phyloP scores from a whole-genome alignment of 2,329 filamentous ascomycete species.

The Colletotrichum paranaense region DNA sequence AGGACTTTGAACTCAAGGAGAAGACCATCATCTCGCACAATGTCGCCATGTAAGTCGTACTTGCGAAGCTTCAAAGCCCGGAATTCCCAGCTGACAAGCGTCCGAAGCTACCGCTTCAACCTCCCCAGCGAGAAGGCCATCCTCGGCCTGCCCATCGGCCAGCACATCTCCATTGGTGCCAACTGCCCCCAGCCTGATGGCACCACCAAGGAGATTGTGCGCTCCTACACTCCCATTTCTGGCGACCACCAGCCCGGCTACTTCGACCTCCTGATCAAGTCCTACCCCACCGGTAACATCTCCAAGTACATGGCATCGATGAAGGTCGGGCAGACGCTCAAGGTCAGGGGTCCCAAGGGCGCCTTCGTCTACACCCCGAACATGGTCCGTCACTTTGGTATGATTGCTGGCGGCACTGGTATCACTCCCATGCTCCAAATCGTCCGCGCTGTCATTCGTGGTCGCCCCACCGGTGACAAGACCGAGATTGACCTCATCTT shows the following conservation, averaged over 20 bases:
- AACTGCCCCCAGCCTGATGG: conserved; percentile 75
- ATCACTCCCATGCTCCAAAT: conserved; percentile 99
- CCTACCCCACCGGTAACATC: conserved; percentile 97
- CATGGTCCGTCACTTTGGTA: conserved; percentile 95
- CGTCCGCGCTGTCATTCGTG: conserved; percentile 88
- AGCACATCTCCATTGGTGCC: conserved; percentile 97
- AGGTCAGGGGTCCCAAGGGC: conserved; percentile 93
- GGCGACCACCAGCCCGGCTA: conserved; percentile 89
- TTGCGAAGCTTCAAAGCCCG: not conserved
- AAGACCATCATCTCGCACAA: conserved; percentile 98
- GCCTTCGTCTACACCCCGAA: conserved; percentile 98
- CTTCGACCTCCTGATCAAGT: conserved; percentile 98
- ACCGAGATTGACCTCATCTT: conserved; percentile 96
- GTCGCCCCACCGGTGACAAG: conserved; percentile 80
- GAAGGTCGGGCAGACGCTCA: conserved; percentile 86
- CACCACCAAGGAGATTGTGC: conserved; percentile 83
- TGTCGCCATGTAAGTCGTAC: conserved; percentile 82
- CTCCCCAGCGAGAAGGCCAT: conserved; percentile 83
- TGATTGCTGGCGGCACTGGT: conserved; percentile 97
- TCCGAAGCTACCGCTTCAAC: conserved; percentile 84
- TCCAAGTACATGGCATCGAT: conserved; percentile 90
- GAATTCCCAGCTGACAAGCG: conserved; percentile 23
- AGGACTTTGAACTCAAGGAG: conserved; percentile 92
- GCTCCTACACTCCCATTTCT: conserved; percentile 92
- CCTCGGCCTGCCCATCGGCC: conserved; percentile 96